Base-by-base conservation (phyloP, 371 early-diverging fungal species). In the Mucor circinelloides region DNA sequence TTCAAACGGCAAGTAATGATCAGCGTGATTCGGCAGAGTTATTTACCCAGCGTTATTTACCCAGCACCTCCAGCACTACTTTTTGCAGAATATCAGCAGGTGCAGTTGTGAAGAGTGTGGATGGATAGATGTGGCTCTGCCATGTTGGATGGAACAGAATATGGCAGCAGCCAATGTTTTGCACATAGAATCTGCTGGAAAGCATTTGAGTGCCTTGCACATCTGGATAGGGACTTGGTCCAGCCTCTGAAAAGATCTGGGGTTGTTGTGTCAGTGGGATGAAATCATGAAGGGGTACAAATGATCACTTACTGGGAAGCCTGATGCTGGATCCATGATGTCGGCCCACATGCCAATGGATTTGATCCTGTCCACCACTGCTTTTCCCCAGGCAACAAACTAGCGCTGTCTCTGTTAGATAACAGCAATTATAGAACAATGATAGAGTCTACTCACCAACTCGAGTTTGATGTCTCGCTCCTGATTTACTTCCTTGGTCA, bases 291-390 rank as follows among this genome's bases (percentile, higher is more conserved):
- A 6, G 27, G 12, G 27, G 23, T 13, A 27, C 12, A 27, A 8
- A 52, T 28, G 19, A 44, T 63, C 40, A 42, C 77, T 78, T 80
- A 92, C 87, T 1, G 97, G 93, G 78, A 87, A 92, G 2, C 97
- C 97, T 8, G 94, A 94, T 31, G 94, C 93, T n/a, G 97, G 97
- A 74, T 96, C 96, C 38, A 94, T 94, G 44, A 94, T 76, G 80
- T 97, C 97, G 0, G 92, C 92, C 95, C 95, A 97, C 84, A 89
- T 86, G 13, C 93, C 93, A 25, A 74, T 67, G 6, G 73, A 69
- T 36, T 74, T 79, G 13, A 95, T 73, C 3, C 81, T 74, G 8
- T 79, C 64, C 19, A 87, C 85, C 1, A 94, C 68, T 12, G 63
- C 69, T 28, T 81, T 80, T 5, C 89, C 93, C 89, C 91, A 94